Evolutionary conservation across 306 rosid species (phyloP).

Genomic region (Citrullus mucosospermus): DNA sequence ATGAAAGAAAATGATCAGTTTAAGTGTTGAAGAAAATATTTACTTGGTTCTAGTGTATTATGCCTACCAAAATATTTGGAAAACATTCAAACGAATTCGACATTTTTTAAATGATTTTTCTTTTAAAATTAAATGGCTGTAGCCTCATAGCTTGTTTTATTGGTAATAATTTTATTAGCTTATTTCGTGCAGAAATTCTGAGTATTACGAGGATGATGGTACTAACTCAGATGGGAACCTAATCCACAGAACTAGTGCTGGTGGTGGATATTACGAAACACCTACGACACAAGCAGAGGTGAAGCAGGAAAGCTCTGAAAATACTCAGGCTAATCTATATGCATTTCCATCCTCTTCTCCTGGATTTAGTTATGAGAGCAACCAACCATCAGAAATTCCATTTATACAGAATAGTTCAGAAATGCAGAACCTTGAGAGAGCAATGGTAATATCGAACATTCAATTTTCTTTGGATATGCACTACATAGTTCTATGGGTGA

Average conservation of each 20-base stretch:
- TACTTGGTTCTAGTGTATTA: background rate
- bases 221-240: conserved; percentile 50
- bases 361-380: conserved; percentile 54
- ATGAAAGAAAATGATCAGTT: background rate
- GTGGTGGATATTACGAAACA: conserved; percentile 48
- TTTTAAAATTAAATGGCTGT: background rate
- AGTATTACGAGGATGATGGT: conserved; percentile 64
- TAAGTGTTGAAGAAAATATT: background rate
- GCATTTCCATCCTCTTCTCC: conserved; percentile 67
- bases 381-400: conserved; percentile 48
- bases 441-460: conserved; percentile 47
- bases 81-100: background rate
- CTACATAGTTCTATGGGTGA: background rate
- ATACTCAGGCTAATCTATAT: conserved; percentile 60
- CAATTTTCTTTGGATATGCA: background rate
- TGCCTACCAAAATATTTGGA: background rate
- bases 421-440: conserved; percentile 68
- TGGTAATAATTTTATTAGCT: conserved; percentile 8
- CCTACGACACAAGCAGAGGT: conserved; percentile 73
- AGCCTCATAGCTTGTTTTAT: background rate
- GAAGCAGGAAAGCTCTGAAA: conserved; percentile 57
- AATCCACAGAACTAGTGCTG: conserved; percentile 49
- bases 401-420: conserved; percentile 62
- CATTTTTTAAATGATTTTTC: background rate
- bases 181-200: conserved; percentile 59